These are phyloP conservation scores for Brassica cretica DNA, from an alignment of 345 rosid genomes.

Conservation along the genomic window DNA sequence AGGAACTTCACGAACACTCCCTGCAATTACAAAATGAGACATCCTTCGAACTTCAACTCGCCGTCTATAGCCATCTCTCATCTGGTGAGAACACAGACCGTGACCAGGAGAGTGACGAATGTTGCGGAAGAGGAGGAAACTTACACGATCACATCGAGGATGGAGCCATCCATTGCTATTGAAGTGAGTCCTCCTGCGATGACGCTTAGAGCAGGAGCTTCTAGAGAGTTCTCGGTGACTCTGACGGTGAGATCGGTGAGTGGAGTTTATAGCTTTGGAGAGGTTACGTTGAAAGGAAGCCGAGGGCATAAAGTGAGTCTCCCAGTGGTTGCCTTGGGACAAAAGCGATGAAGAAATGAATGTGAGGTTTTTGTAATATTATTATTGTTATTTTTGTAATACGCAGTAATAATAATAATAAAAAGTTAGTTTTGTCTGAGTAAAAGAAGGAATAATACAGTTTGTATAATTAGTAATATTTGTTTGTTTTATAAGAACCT, in stretches of 20 bases:
- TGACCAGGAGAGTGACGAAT: constrained; percentile 78
- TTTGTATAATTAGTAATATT: constrained; percentile 35
- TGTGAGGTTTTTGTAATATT: constrained; percentile 42
- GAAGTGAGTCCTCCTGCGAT: constrained; percentile 85
- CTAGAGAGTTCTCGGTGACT: constrained; percentile 61
- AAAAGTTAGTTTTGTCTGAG: constrained; percentile 25
- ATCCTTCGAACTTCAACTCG: constrained; percentile 81
- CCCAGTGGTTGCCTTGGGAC: constrained; percentile 86
- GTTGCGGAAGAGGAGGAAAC: constrained; percentile 85
- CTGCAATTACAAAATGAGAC: constrained; percentile 77
- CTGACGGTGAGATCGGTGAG: constrained; percentile 69
- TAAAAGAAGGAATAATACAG: constrained; percentile 14
- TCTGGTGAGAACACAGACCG: constrained; percentile 63
- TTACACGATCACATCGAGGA: constrained; percentile 67
- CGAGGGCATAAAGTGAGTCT: constrained; percentile 85
- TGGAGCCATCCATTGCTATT: constrained; percentile 86
- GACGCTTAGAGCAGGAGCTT: constrained; percentile 71
- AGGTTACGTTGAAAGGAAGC: constrained; percentile 84
- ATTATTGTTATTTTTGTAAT: constrained; percentile 41
- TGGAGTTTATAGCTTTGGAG: constrained; percentile 80
- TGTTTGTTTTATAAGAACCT: constrained; percentile 2
- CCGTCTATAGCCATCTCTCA: constrained; percentile 88
- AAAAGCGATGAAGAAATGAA: constrained; percentile 48
- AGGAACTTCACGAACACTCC: constrained; percentile 67
- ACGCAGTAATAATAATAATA: constrained; percentile 53